phyloP scores from a whole-genome alignment of 352 stramenopile species.

The Globisporangium canariense region DNA sequence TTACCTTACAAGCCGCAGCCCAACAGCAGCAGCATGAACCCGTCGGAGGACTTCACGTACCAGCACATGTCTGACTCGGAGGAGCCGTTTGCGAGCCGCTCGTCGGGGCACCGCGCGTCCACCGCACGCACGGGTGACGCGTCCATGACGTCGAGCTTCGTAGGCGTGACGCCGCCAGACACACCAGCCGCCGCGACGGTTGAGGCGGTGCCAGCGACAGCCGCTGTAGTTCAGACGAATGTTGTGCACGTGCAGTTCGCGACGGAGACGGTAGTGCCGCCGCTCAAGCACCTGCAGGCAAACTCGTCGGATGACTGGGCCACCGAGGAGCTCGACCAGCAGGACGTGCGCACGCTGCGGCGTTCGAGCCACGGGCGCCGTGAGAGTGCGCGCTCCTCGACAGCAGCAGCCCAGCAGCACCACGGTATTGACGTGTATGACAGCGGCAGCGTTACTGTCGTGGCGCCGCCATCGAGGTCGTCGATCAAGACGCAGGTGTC shows the following conservation, averaged over 20 bases:
- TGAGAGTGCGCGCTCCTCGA: neutral
- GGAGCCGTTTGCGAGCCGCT: neutral
- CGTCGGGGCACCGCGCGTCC: neutral
- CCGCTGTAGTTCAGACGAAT: neutral
- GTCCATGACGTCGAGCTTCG: conserved; percentile 10
- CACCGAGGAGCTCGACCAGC: conserved; percentile 1
- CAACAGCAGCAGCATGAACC: conserved; percentile 2
- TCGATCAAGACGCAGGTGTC: conserved; percentile 10
- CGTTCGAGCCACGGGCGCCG: neutral
- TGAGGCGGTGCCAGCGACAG: neutral
- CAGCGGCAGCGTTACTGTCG: neutral
- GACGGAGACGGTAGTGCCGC: neutral
- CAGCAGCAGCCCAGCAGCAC: neutral
- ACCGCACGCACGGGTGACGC: neutral
- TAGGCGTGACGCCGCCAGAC: conserved; percentile 9
- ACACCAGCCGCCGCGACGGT: neutral
- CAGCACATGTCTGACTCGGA: conserved; percentile 9
- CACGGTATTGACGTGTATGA: conserved; percentile 11
- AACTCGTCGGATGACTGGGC: conserved; percentile 17
- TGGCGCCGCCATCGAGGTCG: neutral
- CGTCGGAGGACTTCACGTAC: conserved; percentile 14
- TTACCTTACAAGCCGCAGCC: neutral
- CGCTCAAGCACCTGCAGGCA: conserved; percentile 4
- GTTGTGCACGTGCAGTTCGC: conserved; percentile 1
- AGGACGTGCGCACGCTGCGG: conserved; percentile 8